Percentiles rank a stretch among this genome's conserved stretches.
phyloP scores from a whole-genome alignment of 2,329 filamentous ascomycete genomes.

The Ambrosiella xylebori region DNA sequence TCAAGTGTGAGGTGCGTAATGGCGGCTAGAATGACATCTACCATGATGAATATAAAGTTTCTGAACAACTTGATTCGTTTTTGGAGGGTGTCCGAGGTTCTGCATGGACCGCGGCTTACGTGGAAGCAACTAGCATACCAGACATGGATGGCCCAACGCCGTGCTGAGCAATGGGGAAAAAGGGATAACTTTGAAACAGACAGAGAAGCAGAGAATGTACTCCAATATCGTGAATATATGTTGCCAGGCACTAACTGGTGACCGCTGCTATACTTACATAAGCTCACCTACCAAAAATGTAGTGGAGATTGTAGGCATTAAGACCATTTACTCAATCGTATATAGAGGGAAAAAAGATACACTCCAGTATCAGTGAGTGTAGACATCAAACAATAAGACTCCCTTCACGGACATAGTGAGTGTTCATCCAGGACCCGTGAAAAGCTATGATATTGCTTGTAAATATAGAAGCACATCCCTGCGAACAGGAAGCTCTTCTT shows the following conservation, averaged over 20 bases:
- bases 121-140: neutral
- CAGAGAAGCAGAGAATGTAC: neutral
- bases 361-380: no score
- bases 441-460: neutral
- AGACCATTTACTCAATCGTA: no score
- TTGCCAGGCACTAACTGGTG: neutral
- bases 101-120: neutral
- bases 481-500: neutral
- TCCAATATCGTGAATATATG: neutral
- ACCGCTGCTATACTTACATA: neutral
- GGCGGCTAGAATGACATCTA: no score
- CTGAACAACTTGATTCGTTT: neutral
- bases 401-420: no score
- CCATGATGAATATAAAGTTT: no score
- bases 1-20: no score
- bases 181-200: slow-evolving; percentile 2
- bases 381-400: no score
- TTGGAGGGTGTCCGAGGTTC: neutral
- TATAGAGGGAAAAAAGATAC: no score
- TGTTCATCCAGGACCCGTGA: no score
- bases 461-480: neutral
- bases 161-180: neutral
- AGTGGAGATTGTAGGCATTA: no score
- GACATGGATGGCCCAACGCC: neutral
- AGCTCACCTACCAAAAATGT: no score